Percentiles rank a stretch among this genome's conserved stretches.
These are phyloP conservation scores for Dipodascopsis uninucleata DNA, from an alignment of 805 yeast species.

Conservation along the genomic window DNA sequence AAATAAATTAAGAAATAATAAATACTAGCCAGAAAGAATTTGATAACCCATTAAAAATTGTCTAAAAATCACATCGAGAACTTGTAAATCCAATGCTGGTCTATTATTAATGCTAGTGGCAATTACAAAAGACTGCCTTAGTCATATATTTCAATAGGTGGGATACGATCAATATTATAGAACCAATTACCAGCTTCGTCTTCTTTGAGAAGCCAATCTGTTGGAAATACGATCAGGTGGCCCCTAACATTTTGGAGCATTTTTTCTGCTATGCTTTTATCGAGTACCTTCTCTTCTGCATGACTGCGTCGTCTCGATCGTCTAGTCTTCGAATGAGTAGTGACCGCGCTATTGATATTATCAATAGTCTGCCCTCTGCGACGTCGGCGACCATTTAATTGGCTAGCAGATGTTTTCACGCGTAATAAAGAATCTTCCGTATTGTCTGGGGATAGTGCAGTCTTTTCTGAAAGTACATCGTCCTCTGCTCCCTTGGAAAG, in stretches of 20 bases:
- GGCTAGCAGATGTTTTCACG: no score
- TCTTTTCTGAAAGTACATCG: no score
- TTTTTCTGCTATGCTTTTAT: slow-evolving; percentile 71
- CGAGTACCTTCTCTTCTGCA: slow-evolving; percentile 50
- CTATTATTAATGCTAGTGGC: background rate
- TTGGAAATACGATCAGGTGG: slow-evolving; percentile 84
- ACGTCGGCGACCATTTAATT: slow-evolving; percentile 4
- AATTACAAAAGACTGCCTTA: slow-evolving; percentile 32
- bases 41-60: no score
- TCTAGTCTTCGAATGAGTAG: slow-evolving; percentile 37
- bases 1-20: background rate
- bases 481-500: no score
- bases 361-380: slow-evolving; percentile 7
- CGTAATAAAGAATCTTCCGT: no score
- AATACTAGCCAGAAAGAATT: no score
- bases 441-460: no score
- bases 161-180: slow-evolving; percentile 85
- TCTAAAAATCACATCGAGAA: no score
- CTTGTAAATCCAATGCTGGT: background rate
- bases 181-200: slow-evolving; percentile 89
- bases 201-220: slow-evolving; percentile 84
- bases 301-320: slow-evolving; percentile 36
- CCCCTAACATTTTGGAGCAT: slow-evolving; percentile 74
- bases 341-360: background rate
- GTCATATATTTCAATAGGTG: slow-evolving; percentile 92